Evolutionary conservation across 768 basidiomycete genomes (phyloP).

Genomic region (Phaeotremella skinneri): DNA sequence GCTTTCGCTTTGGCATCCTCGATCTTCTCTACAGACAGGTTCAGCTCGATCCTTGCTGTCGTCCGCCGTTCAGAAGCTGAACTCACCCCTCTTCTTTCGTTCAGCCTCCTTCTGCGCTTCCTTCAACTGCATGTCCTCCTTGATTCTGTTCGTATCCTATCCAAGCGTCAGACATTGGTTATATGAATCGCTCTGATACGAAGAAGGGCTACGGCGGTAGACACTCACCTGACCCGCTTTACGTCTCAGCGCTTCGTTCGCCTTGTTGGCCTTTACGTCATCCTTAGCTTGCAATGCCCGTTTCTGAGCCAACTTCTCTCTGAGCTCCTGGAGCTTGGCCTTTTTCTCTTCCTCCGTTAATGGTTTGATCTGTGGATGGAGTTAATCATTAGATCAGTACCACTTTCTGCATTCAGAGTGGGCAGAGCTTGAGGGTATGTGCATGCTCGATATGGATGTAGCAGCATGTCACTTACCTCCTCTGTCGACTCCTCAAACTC

Average conservation of each 20-base stretch:
- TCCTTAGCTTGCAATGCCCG: constrained; percentile 67
- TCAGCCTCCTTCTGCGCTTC: constrained; percentile 64
- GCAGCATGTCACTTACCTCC: constrained; percentile 60
- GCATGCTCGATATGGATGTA: not conserved
- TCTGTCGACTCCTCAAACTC: constrained; percentile 94
- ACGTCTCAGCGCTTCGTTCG: constrained; percentile 62
- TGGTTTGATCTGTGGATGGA: constrained; percentile 69
- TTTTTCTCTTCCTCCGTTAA: constrained; percentile 92
- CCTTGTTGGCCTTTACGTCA: constrained; percentile 65
- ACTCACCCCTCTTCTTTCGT: constrained; percentile 70
- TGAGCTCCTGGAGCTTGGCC: constrained; percentile 72
- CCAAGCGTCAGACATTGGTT: constrained; percentile 1
- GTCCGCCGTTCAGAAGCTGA: not conserved
- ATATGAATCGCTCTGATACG: too few relatives aligned
- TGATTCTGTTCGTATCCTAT: constrained; percentile 68
- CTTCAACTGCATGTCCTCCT: constrained; percentile 67
- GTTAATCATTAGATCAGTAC: not conserved
- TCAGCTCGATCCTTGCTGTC: not conserved
- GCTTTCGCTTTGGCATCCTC: constrained; percentile 82
- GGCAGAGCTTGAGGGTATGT: too few relatives aligned
- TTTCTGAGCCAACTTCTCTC: constrained; percentile 75
- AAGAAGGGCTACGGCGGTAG: too few relatives aligned
- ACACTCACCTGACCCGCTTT: constrained; percentile 73
- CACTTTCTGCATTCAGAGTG: too few relatives aligned
- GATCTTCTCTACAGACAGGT: constrained; percentile 66